Evolutionary conservation across 83 land plant genomes (phyloP).

Genomic region (Thuja plicata): DNA sequence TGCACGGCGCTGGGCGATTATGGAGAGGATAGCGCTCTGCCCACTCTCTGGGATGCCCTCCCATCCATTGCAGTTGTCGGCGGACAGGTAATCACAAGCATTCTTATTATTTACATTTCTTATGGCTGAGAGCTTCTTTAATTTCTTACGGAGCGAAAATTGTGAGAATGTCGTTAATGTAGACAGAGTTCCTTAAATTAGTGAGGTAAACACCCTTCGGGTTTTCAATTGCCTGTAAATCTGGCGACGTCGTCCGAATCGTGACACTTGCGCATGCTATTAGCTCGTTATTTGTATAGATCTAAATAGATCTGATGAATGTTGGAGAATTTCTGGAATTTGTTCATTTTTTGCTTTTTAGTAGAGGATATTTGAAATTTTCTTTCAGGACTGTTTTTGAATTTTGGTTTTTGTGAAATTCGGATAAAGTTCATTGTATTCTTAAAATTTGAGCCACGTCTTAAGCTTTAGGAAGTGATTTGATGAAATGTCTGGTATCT

Average conservation of each 20-base stretch:
- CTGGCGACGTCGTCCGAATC: not conserved
- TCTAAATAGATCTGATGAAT: not conserved
- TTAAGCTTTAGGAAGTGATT: not conserved
- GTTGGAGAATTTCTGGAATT: not conserved
- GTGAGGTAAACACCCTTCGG: not conserved
- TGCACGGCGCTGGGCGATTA: constrained; percentile 72
- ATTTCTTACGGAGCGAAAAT: too few species aligned
- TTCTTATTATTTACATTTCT: not conserved
- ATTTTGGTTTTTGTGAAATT: not conserved
- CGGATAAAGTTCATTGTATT: not conserved
- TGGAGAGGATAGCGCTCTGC: constrained; percentile 85
- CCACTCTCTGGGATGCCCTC: constrained; percentile 88
- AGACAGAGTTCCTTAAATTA: not conserved
- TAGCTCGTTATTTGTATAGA: not conserved
- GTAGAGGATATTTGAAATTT: not conserved
- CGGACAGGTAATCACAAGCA: constrained; percentile 64
- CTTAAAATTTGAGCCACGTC: not conserved
- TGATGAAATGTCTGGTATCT: too few species aligned
- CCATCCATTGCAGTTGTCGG: constrained; percentile 95
- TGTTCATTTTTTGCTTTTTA: not conserved
- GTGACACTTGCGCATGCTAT: not conserved
- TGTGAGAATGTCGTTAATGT: not conserved
- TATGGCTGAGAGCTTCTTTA: not conserved
- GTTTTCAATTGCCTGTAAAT: not conserved
- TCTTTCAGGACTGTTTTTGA: too few species aligned